These are phyloP conservation scores for Pythium volutum DNA, from an alignment of 352 stramenopile genomes.

Conservation along the genomic window DNA sequence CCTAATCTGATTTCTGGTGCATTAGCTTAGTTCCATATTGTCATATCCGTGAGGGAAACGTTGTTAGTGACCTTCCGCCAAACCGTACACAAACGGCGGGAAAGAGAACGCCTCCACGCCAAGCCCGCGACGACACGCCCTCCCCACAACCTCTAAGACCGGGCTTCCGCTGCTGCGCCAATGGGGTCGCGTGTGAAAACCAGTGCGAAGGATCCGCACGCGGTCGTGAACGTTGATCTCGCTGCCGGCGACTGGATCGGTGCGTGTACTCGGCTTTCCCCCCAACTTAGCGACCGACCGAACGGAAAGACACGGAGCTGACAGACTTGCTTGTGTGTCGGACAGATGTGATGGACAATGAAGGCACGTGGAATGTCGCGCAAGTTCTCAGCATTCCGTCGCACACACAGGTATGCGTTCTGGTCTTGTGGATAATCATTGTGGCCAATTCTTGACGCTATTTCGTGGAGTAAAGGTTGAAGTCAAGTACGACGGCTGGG, in stretches of 20 bases:
- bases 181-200: background rate
- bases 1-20: too few species aligned
- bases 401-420: background rate
- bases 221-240: conserved; percentile 17
- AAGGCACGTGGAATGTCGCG: conserved; percentile 72
- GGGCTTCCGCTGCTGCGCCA: background rate
- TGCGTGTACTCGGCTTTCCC: conserved; percentile 17
- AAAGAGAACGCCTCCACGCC: background rate
- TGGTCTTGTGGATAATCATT: background rate
- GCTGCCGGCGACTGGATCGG: conserved; percentile 41
- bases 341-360: conserved; percentile 62
- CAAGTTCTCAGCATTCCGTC: conserved; percentile 9
- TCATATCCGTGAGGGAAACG: background rate
- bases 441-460: too few species aligned
- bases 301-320: too few species aligned
- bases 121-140: too few species aligned
- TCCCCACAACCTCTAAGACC: background rate
- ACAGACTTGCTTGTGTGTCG: background rate
- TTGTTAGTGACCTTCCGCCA: background rate
- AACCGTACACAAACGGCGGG: background rate
- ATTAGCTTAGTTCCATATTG: background rate
- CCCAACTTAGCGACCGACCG: background rate
- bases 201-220: background rate
- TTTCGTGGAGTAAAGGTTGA: conserved; percentile 35
- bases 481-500: conserved; percentile 72